phyloP scores from a whole-genome alignment of 2,329 filamentous ascomycete genomes.

The Periconia sp. region DNA sequence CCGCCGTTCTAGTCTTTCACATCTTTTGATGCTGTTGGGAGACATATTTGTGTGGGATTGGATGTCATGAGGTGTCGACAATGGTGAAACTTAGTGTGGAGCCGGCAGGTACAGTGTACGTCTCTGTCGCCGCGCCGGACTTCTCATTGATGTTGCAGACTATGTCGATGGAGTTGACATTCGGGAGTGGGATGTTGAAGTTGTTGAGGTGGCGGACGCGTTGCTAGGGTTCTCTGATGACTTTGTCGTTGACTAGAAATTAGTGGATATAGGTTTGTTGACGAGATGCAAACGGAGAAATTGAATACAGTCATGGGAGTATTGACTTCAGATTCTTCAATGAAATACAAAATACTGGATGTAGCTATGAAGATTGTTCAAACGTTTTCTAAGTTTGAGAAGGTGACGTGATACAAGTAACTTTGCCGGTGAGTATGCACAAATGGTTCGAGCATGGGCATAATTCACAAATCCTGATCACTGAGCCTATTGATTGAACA shows the following conservation, averaged over 20 bases:
- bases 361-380: no score
- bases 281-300: neutral
- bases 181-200: conserved; percentile 24
- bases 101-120: conserved; percentile 36
- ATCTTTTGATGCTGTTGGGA: conserved; percentile 23
- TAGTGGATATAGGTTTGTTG: conserved; percentile 32
- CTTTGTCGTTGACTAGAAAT: conserved; percentile 29
- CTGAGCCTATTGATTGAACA: no score
- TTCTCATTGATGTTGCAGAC: conserved; percentile 21
- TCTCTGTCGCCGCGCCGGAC: conserved; percentile 23
- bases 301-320: neutral
- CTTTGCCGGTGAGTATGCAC: no score
- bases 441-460: no score
- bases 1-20: conserved; percentile 22
- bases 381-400: no score
- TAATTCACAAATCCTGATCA: no score
- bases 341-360: no score
- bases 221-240: conserved; percentile 26
- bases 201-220: conserved; percentile 26
- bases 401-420: no score
- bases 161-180: conserved; percentile 26
- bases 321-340: neutral
- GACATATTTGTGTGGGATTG: conserved; percentile 29
- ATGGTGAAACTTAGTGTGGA: conserved; percentile 51
- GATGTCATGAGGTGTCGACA: conserved; percentile 47